phyloP scores from a whole-genome alignment of 345 rosid genomes.

The Lenwebbia sp. region DNA sequence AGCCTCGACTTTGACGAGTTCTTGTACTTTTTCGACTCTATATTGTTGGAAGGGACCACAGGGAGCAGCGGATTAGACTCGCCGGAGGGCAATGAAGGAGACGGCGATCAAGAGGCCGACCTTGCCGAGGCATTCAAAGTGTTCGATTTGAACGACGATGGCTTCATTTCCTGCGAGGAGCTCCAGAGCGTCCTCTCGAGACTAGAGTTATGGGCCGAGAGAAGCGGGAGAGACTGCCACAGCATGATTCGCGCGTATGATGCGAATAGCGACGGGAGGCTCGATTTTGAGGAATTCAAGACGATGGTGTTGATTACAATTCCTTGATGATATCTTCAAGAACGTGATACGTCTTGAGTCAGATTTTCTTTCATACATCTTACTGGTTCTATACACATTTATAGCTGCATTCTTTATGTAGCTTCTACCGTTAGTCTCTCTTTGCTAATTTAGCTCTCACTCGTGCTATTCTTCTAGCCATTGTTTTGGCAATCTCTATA shows the following conservation, averaged over 20 bases:
- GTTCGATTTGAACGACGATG: conserved; percentile 66
- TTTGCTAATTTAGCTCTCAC: neutral
- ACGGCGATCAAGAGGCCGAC: conserved; percentile 3
- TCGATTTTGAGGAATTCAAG: conserved; percentile 80
- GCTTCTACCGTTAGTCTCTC: neutral
- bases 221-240: conserved; percentile 35
- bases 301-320: conserved; percentile 42
- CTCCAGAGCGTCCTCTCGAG: conserved; percentile 48
- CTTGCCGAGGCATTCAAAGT: conserved; percentile 54
- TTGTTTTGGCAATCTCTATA: neutral
- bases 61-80: neutral
- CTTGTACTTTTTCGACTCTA: conserved; percentile 36
- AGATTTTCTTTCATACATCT: neutral
- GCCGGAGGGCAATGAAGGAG: neutral
- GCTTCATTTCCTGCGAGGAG: conserved; percentile 64
- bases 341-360: neutral
- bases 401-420: neutral
- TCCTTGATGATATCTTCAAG: neutral
- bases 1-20: conserved; percentile 51
- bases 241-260: conserved; percentile 62
- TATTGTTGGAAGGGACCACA: neutral
- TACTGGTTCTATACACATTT: neutral
- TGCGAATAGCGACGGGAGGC: conserved; percentile 53
- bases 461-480: neutral
- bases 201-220: conserved; percentile 62